Base-by-base conservation (phyloP, 2,329 filamentous ascomycete genomes). In the Epichloe bromicola region DNA sequence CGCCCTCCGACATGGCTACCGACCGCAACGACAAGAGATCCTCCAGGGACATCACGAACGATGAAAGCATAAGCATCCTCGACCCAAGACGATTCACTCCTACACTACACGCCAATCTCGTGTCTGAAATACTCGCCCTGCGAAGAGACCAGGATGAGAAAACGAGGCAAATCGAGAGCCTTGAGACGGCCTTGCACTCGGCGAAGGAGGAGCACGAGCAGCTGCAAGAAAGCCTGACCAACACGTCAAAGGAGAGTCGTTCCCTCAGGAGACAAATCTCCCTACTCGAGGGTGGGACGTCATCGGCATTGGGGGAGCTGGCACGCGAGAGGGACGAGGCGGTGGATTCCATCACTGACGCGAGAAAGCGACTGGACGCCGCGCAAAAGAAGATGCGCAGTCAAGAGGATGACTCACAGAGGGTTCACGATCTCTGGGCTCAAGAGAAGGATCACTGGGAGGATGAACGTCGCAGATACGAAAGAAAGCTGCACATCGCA, bases 71-170 rank as follows among this genome's bases (percentile, higher is more conserved):
- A 52, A 76, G 79, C 58, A 82, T 88, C 20, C 73, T 96, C 33
- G 93, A 98, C 62, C 89, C 93, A 3, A 82, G 91, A 51, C 80
- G 93, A 38, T 96, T 98, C 63, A 98, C 93, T 0, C 93, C 93
- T 1, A 97, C 90, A 0, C 71, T 98, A 11, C 93, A 97, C 65
- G 93, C 93, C 8, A 96, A 88, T 47, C 73, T 98, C 6, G 91
- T 98, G 1, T 91, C 91, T 0, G 93, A 98, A 66, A 98, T 98
- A 55, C 73, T 98, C 39, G 81, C 83, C 2, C 70, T 98, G 47
- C 82, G 90, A 20, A 78, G 93, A 52, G 93, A 98, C 57, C 80
- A 97, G 55, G 93, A 98, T 63, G 88, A 86, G 41, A 96, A 95
- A 68, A 79, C 84, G 43, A 87, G 82, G 59, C 78, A 88, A 49